Percentiles rank a stretch among this genome's conserved stretches.
These are phyloP conservation scores for Puccinia hordei DNA, from an alignment of 1,284 basidiomycete genomes.

Conservation along the genomic window DNA sequence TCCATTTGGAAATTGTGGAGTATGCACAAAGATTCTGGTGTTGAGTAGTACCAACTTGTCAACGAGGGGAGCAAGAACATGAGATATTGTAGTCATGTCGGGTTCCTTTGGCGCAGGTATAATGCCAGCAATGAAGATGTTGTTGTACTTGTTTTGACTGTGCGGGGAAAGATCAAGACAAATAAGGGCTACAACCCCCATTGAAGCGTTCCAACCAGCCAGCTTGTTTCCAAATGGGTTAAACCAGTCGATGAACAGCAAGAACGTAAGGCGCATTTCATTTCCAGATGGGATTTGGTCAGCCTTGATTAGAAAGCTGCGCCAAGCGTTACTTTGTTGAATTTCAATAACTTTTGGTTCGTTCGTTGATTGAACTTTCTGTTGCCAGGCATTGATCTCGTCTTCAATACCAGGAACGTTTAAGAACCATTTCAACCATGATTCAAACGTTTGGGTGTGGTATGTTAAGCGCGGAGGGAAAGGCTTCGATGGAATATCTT, in stretches of 20 bases:
- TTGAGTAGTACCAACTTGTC: not conserved
- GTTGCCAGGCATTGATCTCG: not conserved
- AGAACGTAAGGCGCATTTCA: conserved; percentile 9
- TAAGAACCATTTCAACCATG: conserved; percentile 5
- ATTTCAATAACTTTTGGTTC: not conserved
- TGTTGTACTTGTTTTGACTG: not conserved
- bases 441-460: not conserved
- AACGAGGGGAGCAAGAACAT: conserved; percentile 1
- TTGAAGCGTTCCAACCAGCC: not conserved
- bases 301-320: not conserved
- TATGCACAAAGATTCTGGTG: not conserved
- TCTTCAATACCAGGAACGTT: not conserved
- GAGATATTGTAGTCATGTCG: conserved; percentile 15
- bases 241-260: conserved; percentile 36
- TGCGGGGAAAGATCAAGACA: conserved; percentile 23
- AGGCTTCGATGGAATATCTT: too few species aligned
- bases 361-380: not conserved
- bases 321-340: conserved; percentile 14
- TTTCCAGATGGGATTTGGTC: not conserved
- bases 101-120: conserved; percentile 19
- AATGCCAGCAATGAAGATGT: not conserved
- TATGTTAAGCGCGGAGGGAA: too few species aligned
- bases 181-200: not conserved
- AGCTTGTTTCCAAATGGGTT: conserved; percentile 22
- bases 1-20: not conserved